Evolutionary conservation across 2,329 filamentous ascomycete genomes (phyloP), one percentile per base, ranked within the genome.

Genomic region (Claviceps purpurea): DNA sequence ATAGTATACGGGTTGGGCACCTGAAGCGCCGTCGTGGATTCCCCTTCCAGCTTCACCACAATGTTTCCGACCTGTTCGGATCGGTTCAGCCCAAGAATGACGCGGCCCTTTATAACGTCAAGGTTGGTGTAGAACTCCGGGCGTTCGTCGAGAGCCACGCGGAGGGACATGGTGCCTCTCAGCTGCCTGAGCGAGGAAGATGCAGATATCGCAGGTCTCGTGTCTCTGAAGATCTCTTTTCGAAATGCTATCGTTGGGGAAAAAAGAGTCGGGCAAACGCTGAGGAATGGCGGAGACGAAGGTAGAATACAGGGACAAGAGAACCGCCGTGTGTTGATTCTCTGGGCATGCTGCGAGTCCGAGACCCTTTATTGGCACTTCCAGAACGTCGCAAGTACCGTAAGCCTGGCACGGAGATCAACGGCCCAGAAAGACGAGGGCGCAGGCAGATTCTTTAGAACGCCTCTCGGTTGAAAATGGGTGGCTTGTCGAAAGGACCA

Each of bases 21-120:
- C 67, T 71, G 65, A 16, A 89, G 68, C 44, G 84, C 76, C 5
- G 86, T 90, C 56, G 76, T 77, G 47, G 82, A 82, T 68, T 93
- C 86, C 58, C 87, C 87, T 64, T 93, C 87, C 37, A 93, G 78
- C 71, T 93, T 93, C 61, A 91, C 86, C 40, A 88, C 74, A 56
- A 93, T 82, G 50, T 81, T 85, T 48, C 80, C 79, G 49, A 91
- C 75, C 52, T 78, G 74, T 65, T 91, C 87, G 51, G 85, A 70
- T 57, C 83, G 84, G 50, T 77, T 81, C 56, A 84, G 68, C 20
- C 61, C 65, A 34, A 84, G 66, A 49, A 81, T 62, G 30, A 84
- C 68, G 54, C 75, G 73, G 51, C 87, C 87, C 34, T 73, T 75
- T 54, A 93, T 77, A 55, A 78, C 70, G 66, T 91, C 87, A 60